Conservation (phyloP, 148 eudicot species). For the Rhododendron griersonianum region DNA sequence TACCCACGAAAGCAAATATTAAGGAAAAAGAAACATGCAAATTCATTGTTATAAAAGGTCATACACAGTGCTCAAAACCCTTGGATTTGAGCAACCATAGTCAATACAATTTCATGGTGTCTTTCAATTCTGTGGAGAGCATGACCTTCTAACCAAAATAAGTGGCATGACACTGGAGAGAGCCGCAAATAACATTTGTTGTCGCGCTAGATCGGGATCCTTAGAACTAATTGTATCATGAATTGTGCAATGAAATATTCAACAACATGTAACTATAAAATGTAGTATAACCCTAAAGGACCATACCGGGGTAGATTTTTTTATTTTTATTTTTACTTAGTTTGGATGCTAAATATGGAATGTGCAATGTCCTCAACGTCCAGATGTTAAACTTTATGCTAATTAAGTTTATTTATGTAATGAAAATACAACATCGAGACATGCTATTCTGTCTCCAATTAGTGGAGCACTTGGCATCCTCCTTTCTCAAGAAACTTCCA, state of each 20-base stretch:
- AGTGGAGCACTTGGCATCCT: slow-evolving; percentile 10
- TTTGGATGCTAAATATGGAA: too few relatives aligned
- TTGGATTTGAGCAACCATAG: background rate
- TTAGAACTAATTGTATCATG: too few relatives aligned
- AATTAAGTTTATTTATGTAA: background rate
- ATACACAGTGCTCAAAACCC: background rate
- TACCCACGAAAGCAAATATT: background rate
- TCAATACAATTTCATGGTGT: background rate
- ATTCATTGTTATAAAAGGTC: background rate
- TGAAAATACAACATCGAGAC: background rate
- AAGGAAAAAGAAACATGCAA: background rate
- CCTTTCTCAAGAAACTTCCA: background rate
- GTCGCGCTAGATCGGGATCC: too few relatives aligned
- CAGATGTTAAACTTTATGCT: background rate
- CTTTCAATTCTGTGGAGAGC: background rate
- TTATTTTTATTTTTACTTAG: too few relatives aligned
- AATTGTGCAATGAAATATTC: too few relatives aligned
- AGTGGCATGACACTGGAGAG: background rate
- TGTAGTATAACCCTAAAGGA: too few relatives aligned
- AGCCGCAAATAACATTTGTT: background rate
- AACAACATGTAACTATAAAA: too few relatives aligned
- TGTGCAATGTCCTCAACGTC: too few relatives aligned
- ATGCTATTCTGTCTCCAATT: background rate
- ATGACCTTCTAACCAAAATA: too few relatives aligned
- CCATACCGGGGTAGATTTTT: too few relatives aligned